Conservation (phyloP, 2,329 filamentous ascomycete genomes). For the Cucurbitaria berberidis region DNA sequence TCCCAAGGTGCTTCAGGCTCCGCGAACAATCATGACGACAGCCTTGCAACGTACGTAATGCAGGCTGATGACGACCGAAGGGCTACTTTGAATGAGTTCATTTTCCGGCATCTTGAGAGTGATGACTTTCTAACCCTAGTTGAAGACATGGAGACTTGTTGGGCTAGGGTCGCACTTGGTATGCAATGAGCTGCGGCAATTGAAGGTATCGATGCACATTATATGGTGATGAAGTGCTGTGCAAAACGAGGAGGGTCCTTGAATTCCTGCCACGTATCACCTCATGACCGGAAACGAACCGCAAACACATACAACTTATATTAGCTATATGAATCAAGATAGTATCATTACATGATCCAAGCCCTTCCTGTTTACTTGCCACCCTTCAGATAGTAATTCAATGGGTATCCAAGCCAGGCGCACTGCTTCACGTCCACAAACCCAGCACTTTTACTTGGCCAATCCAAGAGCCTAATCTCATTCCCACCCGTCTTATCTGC, state of each 20-base stretch:
- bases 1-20: background rate
- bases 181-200: conserved; percentile 6
- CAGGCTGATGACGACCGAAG: conserved; percentile 51
- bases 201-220: background rate
- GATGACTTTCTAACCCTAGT: conserved; percentile 59
- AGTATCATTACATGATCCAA: background rate
- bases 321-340: background rate
- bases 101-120: conserved; percentile 58
- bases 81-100: conserved; percentile 56
- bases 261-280: background rate
- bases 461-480: conserved; percentile 54
- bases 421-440: conserved; percentile 62
- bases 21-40: conserved; percentile 6
- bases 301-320: background rate
- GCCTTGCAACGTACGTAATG: conserved; percentile 43
- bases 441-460: conserved; percentile 51
- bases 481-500: conserved; percentile 40
- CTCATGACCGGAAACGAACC: background rate
- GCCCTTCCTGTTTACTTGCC: conserved; percentile 11
- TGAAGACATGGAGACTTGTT: conserved; percentile 57
- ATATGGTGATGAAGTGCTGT: no score
- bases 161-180: conserved; percentile 45
- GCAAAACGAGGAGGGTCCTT: background rate
- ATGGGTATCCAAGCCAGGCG: conserved; percentile 41
- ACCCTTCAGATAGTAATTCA: conserved; percentile 44